Conservation (phyloP, 257 asterid species). For the Lycium barbarum region DNA sequence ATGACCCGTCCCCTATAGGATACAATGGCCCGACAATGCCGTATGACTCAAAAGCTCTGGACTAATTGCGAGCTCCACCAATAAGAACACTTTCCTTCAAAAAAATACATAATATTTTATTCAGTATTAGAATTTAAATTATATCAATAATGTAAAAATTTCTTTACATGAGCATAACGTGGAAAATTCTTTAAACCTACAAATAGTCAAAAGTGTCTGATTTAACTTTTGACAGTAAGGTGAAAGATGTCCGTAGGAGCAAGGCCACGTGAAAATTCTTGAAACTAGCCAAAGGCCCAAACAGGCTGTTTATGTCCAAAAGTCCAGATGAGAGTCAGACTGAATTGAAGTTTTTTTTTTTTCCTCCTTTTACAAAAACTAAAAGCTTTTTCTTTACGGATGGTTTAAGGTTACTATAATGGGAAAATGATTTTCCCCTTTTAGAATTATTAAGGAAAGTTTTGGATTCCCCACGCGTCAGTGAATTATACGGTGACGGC, state of each 20-base stretch:
- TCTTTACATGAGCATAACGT: no score
- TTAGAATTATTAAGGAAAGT: slow-evolving; percentile 43
- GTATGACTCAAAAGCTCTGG: no score
- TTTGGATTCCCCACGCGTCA: slow-evolving; percentile 58
- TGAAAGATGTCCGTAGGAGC: background rate
- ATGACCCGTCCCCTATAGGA: no score
- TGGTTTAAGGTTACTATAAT: slow-evolving; percentile 46
- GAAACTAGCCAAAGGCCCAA: slow-evolving; percentile 20
- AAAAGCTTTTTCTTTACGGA: background rate
- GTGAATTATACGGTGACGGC: slow-evolving; percentile 51
- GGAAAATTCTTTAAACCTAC: no score
- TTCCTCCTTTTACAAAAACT: background rate
- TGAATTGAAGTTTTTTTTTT: background rate
- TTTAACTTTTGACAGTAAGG: background rate
- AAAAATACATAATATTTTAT: no score
- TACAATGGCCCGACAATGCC: no score
- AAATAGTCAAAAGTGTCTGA: background rate
- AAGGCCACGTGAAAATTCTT: slow-evolving; percentile 39
- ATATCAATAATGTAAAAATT: no score
- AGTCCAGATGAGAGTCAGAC: background rate
- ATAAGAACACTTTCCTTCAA: no score
- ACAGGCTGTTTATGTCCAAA: slow-evolving; percentile 32
- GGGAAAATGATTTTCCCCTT: slow-evolving; percentile 32
- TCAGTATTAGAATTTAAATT: no score
- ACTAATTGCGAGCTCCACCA: no score